phyloP scores from a whole-genome alignment of 306 rosid species.

The Abrus precatorius region DNA sequence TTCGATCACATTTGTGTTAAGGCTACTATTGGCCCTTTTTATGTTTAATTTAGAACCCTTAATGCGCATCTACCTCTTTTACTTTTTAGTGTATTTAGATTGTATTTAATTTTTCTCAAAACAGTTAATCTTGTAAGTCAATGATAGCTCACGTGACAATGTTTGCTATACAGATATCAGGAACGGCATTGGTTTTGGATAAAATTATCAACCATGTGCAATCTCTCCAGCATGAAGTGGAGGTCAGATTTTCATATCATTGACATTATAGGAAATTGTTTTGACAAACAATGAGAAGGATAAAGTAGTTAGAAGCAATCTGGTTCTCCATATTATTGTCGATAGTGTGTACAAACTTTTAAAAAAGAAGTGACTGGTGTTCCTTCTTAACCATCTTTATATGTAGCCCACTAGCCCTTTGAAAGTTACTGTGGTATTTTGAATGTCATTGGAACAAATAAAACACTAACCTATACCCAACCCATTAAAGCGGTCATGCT shows the following conservation, averaged over 20 bases:
- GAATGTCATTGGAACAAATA: slow-evolving; percentile 14
- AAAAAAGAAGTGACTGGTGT: slow-evolving; percentile 15
- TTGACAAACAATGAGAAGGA: slow-evolving; percentile 49
- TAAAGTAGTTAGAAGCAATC: slow-evolving; percentile 40
- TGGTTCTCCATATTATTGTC: slow-evolving; percentile 29
- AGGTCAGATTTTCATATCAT: slow-evolving; percentile 74
- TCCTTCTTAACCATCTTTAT: slow-evolving; percentile 7
- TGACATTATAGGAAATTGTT: slow-evolving; percentile 38
- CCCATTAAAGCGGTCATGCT: background rate
- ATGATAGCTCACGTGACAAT: slow-evolving; percentile 42
- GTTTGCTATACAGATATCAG: slow-evolving; percentile 77
- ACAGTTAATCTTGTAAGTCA: slow-evolving; percentile 18
- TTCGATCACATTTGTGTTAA: slow-evolving; percentile 8
- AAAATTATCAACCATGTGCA: slow-evolving; percentile 98
- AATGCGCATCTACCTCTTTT: background rate
- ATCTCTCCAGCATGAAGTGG: slow-evolving; percentile 91
- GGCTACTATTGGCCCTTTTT: background rate
- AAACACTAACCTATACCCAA: slow-evolving; percentile 13
- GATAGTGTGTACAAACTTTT: slow-evolving; percentile 18
- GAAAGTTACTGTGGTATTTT: slow-evolving; percentile 25
- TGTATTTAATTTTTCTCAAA: slow-evolving; percentile 34
- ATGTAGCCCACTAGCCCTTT: slow-evolving; percentile 24
- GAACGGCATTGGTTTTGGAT: slow-evolving; percentile 94
- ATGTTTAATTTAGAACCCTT: slow-evolving; percentile 22
- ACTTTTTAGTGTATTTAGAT: background rate